Conservation (phyloP, 805 yeast species). For the Ogataea naganishii region DNA sequence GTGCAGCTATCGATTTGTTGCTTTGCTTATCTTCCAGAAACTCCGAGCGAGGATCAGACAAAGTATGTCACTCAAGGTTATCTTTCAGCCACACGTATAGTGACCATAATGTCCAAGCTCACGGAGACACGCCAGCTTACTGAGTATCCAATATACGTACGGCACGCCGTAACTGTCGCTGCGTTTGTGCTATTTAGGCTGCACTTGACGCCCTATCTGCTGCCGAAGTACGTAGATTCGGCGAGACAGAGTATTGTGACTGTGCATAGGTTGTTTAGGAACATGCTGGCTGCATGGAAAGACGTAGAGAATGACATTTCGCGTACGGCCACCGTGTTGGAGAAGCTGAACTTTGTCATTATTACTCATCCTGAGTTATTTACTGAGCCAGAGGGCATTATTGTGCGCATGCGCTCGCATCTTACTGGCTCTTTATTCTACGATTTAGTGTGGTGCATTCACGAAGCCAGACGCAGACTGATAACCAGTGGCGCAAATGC, state of each 20-base stretch:
- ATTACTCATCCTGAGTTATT: constrained; percentile 83
- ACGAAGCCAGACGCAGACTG: constrained; percentile 79
- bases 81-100: constrained; percentile 68
- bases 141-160: constrained; percentile 77
- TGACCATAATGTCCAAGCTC: constrained; percentile 68
- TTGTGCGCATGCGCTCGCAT: constrained; percentile 85
- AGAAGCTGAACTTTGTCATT: constrained; percentile 77
- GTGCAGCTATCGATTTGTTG: constrained; percentile 76
- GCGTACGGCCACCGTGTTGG: constrained; percentile 84
- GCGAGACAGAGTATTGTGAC: constrained; percentile 92
- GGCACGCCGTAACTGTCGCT: constrained; percentile 79
- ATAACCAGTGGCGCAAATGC: constrained; percentile 27
- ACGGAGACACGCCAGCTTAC: constrained; percentile 62
- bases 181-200: constrained; percentile 73
- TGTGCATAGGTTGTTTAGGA: constrained; percentile 79
- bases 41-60: constrained; percentile 80
- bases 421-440: constrained; percentile 85
- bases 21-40: constrained; percentile 85
- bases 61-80: constrained; percentile 78
- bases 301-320: constrained; percentile 85
- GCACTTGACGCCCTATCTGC: constrained; percentile 66
- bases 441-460: constrained; percentile 90
- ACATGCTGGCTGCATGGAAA: constrained; percentile 87
- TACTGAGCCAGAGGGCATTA: constrained; percentile 62
- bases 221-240: constrained; percentile 72